Percentiles rank a stretch among this genome's conserved stretches.
phyloP scores from a whole-genome alignment of 2,329 filamentous ascomycete species.

The Stachybotrys elegans region DNA sequence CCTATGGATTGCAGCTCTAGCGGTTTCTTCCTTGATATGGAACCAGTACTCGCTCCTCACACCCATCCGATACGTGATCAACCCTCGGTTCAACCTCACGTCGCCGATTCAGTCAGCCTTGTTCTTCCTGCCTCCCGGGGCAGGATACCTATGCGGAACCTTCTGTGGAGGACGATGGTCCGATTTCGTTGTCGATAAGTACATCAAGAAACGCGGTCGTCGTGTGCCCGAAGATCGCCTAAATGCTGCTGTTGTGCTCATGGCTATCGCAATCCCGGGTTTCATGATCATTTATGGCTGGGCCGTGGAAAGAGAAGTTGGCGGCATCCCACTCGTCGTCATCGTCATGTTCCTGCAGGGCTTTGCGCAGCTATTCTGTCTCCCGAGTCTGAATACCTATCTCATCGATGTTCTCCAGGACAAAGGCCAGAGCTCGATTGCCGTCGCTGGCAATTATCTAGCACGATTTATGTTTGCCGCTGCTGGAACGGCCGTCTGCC shows the following conservation, averaged over 20 bases:
- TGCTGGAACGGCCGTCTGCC: conserved; percentile 58
- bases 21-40: conserved; percentile 59
- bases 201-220: conserved; percentile 46
- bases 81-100: conserved; percentile 63
- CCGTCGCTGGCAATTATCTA: conserved; percentile 71
- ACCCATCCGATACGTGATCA: conserved; percentile 65
- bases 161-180: conserved; percentile 65
- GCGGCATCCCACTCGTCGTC: conserved; percentile 52
- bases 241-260: conserved; percentile 46
- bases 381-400: conserved; percentile 68
- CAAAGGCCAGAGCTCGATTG: conserved; percentile 53
- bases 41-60: conserved; percentile 67
- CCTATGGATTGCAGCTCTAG: conserved; percentile 52
- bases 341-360: conserved; percentile 67
- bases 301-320: conserved; percentile 37
- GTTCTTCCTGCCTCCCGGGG: conserved; percentile 66
- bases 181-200: conserved; percentile 47
- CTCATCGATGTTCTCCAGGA: conserved; percentile 66
- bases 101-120: conserved; percentile 60
- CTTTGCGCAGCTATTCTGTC: conserved; percentile 65
- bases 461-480: conserved; percentile 69
- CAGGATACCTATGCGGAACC: conserved; percentile 61
- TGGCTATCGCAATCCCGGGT: conserved; percentile 47
- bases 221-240: conserved; percentile 63
- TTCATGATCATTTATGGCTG: conserved; percentile 56